A percentile compares a stretch with the other conserved stretches of the same genome.
Conservation (phyloP, 2,329 filamentous ascomycete species). For the Ophiosphaerella herpotricha region DNA sequence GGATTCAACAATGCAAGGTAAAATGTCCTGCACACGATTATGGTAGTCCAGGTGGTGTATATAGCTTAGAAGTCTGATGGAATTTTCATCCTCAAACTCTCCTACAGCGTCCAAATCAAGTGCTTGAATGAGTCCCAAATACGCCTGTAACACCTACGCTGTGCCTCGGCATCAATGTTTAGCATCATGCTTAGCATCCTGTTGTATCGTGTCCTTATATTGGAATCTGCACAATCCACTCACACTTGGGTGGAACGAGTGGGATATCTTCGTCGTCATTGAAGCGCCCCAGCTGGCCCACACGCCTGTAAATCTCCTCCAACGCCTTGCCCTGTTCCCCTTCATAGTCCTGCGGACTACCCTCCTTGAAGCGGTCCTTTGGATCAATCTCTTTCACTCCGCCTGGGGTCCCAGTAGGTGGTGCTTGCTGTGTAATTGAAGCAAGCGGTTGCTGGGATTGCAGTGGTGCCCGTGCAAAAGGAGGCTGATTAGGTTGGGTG, state of each 20-base stretch:
- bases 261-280: constrained; percentile 73
- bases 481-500: constrained; percentile 8
- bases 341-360: constrained; percentile 61
- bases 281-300: constrained; percentile 70
- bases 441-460: not conserved
- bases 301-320: constrained; percentile 66
- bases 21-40: too few relatives aligned
- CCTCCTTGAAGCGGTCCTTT: constrained; percentile 62
- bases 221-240: constrained; percentile 55
- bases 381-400: constrained; percentile 24
- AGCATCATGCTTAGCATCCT: too few relatives aligned
- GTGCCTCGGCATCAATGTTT: too few relatives aligned
- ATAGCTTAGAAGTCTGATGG: too few relatives aligned
- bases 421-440: not conserved
- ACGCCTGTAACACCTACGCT: too few relatives aligned
- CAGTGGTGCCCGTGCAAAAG: constrained; percentile 14
- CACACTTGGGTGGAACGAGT: constrained; percentile 74
- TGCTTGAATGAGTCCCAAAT: too few relatives aligned
- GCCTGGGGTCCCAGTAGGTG: constrained; percentile 65
- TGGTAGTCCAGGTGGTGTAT: too few relatives aligned
- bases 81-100: too few relatives aligned
- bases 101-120: too few relatives aligned
- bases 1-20: too few relatives aligned
- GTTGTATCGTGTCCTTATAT: not conserved
- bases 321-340: constrained; percentile 58